phyloP scores from a whole-genome alignment of 805 yeast genomes.

The Spathaspora gorwiae region DNA sequence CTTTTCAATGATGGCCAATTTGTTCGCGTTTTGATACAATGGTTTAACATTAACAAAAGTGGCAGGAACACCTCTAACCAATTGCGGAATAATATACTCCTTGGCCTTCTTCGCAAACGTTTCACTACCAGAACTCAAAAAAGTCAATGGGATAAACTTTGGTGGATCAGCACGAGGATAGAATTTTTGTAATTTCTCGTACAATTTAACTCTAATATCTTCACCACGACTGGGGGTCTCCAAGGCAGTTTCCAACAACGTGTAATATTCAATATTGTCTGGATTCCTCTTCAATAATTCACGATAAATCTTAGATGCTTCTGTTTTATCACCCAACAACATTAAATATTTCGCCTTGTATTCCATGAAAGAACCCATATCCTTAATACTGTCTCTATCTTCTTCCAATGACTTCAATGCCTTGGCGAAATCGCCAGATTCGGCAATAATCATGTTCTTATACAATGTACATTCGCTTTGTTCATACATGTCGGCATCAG shows the following conservation, averaged over 20 bases:
- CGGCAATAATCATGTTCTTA: conserved; percentile 62
- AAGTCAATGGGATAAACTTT: conserved; percentile 69
- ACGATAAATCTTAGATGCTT: conserved; percentile 68
- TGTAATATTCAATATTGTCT: conserved; percentile 65
- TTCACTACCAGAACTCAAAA: conserved; percentile 49
- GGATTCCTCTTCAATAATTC: conserved; percentile 79
- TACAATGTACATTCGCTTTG: conserved; percentile 76
- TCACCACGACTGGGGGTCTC: conserved; percentile 43
- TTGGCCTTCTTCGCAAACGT: conserved; percentile 44
- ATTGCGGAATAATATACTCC: conserved; percentile 55
- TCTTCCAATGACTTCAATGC: conserved; percentile 60
- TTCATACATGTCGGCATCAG: conserved; percentile 66
- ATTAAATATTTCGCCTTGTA: conserved; percentile 60
- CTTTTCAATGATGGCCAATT: conserved; percentile 43
- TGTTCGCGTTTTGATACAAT: conserved; percentile 48
- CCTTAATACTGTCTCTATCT: conserved; percentile 48
- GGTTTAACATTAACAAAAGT: conserved; percentile 84
- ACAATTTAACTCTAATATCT: conserved; percentile 53
- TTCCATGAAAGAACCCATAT: conserved; percentile 60
- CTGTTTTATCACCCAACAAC: conserved; percentile 51
- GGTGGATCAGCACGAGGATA: conserved; percentile 87
- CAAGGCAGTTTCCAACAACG: conserved; percentile 60
- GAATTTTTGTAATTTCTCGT: conserved; percentile 57
- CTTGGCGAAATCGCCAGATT: conserved; percentile 55
- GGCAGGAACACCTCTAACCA: conserved; percentile 84